Conservation (phyloP, 1,284 basidiomycete genomes). For the Melampsora americana region DNA sequence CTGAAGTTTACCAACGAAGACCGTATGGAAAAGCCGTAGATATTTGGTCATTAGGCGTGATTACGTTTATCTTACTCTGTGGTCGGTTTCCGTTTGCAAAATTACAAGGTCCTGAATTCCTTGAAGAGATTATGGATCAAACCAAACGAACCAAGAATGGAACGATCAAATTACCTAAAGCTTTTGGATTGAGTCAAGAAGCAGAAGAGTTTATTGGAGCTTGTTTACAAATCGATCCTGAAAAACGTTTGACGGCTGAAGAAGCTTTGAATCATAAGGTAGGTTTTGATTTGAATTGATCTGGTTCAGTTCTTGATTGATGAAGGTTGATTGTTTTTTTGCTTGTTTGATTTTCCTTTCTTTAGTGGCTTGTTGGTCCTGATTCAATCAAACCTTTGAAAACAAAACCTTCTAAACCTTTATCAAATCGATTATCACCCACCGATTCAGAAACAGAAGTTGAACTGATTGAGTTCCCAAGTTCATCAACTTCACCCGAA, state of each 20-base stretch:
- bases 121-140: constrained; percentile 5
- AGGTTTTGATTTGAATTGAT: too few relatives aligned
- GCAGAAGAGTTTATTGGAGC: constrained; percentile 35
- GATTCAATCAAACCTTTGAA: too few relatives aligned
- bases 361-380: too few relatives aligned
- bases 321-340: constrained; percentile 8
- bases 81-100: constrained; percentile 35
- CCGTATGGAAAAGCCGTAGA: constrained; percentile 94
- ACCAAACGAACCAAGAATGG: too few relatives aligned
- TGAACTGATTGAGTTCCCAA: too few relatives aligned
- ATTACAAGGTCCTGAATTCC: constrained; percentile 30
- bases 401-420: too few relatives aligned
- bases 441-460: too few relatives aligned
- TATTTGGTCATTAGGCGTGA: constrained; percentile 97
- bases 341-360: too few relatives aligned
- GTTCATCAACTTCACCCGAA: too few relatives aligned
- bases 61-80: constrained; percentile 67
- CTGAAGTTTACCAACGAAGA: constrained; percentile 87
- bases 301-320: too few relatives aligned
- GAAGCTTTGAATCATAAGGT: constrained; percentile 39
- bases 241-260: constrained; percentile 31
- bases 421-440: too few relatives aligned
- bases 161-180: constrained; percentile 28
- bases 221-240: constrained; percentile 32
- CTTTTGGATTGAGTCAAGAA: neutral